These are phyloP conservation scores for Gentiana dahurica DNA, from an alignment of 257 asterid genomes.

Conservation along the genomic window DNA sequence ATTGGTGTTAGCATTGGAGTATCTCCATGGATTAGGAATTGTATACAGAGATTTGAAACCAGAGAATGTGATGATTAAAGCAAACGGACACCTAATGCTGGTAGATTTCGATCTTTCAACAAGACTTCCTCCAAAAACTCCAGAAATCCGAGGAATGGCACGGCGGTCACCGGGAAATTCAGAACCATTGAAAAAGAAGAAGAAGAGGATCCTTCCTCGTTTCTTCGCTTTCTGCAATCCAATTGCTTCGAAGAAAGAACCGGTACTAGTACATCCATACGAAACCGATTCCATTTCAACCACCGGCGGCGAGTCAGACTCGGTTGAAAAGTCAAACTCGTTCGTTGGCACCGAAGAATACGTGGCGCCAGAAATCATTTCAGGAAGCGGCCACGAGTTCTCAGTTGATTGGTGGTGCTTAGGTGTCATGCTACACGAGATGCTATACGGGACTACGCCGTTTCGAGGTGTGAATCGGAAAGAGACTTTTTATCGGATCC, in stretches of 20 bases:
- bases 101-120: conserved; percentile 90
- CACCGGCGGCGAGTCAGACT: no score
- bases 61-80: conserved; percentile 89
- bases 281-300: no score
- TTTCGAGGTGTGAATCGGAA: conserved; percentile 14
- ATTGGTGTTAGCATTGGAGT: conserved; percentile 69
- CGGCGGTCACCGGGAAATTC: conserved; percentile 6
- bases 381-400: no score
- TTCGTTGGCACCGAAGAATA: no score
- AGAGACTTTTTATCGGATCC: conserved; percentile 46
- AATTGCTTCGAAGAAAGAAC: no score
- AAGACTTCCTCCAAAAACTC: conserved; percentile 42
- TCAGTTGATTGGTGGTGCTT: no score
- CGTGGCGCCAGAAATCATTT: no score
- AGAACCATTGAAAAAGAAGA: no score
- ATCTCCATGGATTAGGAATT: conserved; percentile 68
- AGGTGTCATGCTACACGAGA: no score
- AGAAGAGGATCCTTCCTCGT: no score
- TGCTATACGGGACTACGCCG: no score
- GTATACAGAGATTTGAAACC: conserved; percentile 95
- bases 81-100: conserved; percentile 78
- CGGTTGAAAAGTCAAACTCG: no score
- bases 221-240: background rate
- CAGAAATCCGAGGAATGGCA: conserved; percentile 17
- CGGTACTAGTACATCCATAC: conserved; percentile 10